These are phyloP conservation scores for Fonsecaea monophora DNA, from an alignment of 2,329 filamentous ascomycete species.

Conservation along the genomic window DNA sequence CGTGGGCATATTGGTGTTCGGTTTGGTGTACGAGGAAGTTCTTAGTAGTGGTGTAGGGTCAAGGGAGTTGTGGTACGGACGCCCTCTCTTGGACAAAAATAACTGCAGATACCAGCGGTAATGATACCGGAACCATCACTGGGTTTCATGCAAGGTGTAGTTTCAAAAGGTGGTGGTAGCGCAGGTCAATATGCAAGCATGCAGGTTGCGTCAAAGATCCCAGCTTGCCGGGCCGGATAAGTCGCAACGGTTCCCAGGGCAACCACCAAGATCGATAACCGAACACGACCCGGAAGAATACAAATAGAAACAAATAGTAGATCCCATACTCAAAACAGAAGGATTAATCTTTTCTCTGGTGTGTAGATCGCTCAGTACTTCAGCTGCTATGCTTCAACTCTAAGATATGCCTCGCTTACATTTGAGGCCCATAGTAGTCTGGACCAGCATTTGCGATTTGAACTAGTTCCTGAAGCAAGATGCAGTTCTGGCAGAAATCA, in stretches of 20 bases:
- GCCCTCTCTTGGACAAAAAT: background rate
- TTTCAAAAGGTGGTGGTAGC: constrained; percentile 7
- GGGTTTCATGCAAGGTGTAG: constrained; percentile 24
- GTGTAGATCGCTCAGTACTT: background rate
- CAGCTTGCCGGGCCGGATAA: constrained; percentile 7
- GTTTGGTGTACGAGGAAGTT: background rate
- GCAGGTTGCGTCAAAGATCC: constrained; percentile 21
- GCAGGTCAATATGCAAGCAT: constrained; percentile 18
- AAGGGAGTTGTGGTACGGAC: background rate
- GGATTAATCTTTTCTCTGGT: background rate
- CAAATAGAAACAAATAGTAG: background rate
- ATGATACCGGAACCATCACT: background rate
- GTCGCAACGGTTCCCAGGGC: constrained; percentile 9
- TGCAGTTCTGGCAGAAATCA: background rate
- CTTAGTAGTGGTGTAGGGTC: background rate
- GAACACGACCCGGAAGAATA: constrained; percentile 1
- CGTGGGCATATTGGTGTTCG: constrained; percentile 7
- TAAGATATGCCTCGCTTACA: background rate
- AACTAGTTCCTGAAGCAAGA: background rate
- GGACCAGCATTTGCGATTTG: background rate
- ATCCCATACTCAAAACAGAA: constrained; percentile 1
- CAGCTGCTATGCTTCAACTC: background rate
- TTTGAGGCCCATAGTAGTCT: background rate
- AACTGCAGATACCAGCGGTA: background rate
- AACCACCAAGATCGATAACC: constrained; percentile 13